These are phyloP conservation scores for Phytophthora pistaciae DNA, from an alignment of 352 stramenopile species.

Conservation along the genomic window DNA sequence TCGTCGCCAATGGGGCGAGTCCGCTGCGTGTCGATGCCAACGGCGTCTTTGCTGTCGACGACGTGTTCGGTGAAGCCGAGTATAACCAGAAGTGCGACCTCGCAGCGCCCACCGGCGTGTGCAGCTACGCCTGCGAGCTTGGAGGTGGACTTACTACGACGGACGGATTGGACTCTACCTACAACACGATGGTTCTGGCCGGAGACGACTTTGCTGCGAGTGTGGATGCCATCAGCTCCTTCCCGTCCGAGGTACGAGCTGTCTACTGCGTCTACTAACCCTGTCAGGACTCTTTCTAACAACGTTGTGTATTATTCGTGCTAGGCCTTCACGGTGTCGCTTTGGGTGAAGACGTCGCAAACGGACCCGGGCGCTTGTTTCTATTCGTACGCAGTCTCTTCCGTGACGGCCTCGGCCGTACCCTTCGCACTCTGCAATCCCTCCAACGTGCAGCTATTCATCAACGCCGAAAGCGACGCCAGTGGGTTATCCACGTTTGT, in stretches of 20 bases:
- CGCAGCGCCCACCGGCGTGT: slow-evolving; percentile 59
- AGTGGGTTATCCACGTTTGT: slow-evolving; percentile 62
- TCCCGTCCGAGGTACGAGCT: slow-evolving; percentile 50
- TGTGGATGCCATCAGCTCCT: slow-evolving; percentile 35
- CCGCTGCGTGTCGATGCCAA: slow-evolving; percentile 58
- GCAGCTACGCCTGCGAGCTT: slow-evolving; percentile 59
- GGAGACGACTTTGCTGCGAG: slow-evolving; percentile 56
- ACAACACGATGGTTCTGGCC: slow-evolving; percentile 51
- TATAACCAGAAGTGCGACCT: slow-evolving; percentile 78
- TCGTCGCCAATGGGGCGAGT: slow-evolving; percentile 61
- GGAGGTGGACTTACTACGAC: slow-evolving; percentile 41
- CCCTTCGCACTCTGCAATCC: slow-evolving; percentile 68
- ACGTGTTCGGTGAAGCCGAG: slow-evolving; percentile 63
- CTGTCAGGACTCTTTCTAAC: neutral
- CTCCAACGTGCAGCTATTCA: slow-evolving; percentile 59
- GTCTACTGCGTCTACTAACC: neutral
- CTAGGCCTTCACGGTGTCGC: slow-evolving; percentile 63
- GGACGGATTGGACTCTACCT: slow-evolving; percentile 13
- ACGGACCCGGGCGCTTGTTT: slow-evolving; percentile 44
- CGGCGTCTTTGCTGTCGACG: slow-evolving; percentile 67
- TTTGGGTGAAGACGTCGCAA: slow-evolving; percentile 69
- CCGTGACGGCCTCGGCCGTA: slow-evolving; percentile 21
- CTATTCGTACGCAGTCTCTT: slow-evolving; percentile 50
- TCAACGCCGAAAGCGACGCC: slow-evolving; percentile 45
- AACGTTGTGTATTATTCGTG: slow-evolving; percentile 1